Percentiles rank a stretch among this genome's conserved stretches.
phyloP scores from a whole-genome alignment of 140 eudicot genomes.

The Artemisia princeps region DNA sequence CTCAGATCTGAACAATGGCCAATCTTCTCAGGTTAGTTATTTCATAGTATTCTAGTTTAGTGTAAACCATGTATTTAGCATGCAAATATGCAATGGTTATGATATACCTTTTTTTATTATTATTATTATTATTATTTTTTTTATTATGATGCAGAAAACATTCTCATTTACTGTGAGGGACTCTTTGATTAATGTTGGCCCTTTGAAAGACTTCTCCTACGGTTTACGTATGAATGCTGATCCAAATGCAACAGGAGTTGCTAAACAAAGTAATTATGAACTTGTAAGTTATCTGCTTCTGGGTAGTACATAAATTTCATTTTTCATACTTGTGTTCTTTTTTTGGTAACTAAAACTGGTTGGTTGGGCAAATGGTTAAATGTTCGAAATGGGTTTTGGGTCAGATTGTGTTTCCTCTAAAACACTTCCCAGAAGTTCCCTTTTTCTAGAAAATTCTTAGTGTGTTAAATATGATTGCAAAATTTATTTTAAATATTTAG shows the following conservation, averaged over 20 bases:
- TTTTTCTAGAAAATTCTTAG: neutral
- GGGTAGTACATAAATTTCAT: neutral
- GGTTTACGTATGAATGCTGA: constrained; percentile 89
- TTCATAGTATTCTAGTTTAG: neutral
- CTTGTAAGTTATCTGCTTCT: constrained; percentile 56
- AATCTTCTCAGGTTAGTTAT: constrained; percentile 68
- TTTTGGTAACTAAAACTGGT: neutral
- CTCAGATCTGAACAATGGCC: constrained; percentile 64
- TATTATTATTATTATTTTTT: no score
- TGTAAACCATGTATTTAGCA: constrained; percentile 9
- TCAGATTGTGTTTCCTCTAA: neutral
- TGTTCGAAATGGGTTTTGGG: neutral
- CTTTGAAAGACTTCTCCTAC: constrained; percentile 80
- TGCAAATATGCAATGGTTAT: constrained; percentile 15
- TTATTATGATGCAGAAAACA: constrained; percentile 52
- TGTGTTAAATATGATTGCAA: neutral
- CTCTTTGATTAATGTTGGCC: constrained; percentile 88
- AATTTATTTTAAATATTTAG: neutral
- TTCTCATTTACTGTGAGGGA: constrained; percentile 94
- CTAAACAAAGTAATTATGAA: constrained; percentile 95
- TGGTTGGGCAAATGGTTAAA: neutral
- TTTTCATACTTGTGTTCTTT: neutral
- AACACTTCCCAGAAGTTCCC: neutral
- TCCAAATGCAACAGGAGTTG: constrained; percentile 65
- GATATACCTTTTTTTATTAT: constrained; percentile 2